phyloP scores from a whole-genome alignment of 495 filamentous ascomycete species.

The Penicillium mononematosum region DNA sequence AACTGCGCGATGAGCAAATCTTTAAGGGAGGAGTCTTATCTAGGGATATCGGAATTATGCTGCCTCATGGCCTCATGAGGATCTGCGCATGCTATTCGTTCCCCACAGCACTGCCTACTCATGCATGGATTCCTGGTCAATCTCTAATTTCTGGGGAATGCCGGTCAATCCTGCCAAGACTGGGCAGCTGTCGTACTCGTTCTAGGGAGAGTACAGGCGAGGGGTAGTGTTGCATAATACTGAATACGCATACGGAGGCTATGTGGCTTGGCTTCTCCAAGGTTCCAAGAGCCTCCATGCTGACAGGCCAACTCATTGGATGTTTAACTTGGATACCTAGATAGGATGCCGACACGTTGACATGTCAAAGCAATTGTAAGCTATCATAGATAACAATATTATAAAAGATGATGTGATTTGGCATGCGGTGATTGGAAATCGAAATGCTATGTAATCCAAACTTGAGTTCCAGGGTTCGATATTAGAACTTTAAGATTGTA shows the following conservation, averaged over 20 bases:
- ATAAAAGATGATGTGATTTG: background rate
- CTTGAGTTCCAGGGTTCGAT: background rate
- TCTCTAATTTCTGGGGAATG: constrained; percentile 8
- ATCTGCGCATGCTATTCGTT: background rate
- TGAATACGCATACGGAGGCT: background rate
- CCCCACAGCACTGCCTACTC: constrained; percentile 1
- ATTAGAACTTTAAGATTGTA: background rate
- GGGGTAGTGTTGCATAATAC: background rate
- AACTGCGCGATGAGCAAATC: background rate
- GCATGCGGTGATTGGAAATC: constrained; percentile 1
- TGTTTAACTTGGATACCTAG: background rate
- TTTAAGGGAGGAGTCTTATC: too few species aligned
- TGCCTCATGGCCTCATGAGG: constrained; percentile 5
- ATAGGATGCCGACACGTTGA: background rate
- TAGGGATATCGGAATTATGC: background rate
- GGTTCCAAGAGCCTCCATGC: constrained; percentile 4
- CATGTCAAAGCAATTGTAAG: background rate
- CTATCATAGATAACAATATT: background rate
- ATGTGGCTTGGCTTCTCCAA: constrained; percentile 5
- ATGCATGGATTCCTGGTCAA: background rate
- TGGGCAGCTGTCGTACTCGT: background rate
- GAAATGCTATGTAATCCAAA: background rate
- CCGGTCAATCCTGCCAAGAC: constrained; percentile 5
- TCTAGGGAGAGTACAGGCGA: background rate
- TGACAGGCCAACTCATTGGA: constrained; percentile 5